Base-by-base conservation (phyloP, 1,284 basidiomycete genomes). In the Ceratobasidium sp. region DNA sequence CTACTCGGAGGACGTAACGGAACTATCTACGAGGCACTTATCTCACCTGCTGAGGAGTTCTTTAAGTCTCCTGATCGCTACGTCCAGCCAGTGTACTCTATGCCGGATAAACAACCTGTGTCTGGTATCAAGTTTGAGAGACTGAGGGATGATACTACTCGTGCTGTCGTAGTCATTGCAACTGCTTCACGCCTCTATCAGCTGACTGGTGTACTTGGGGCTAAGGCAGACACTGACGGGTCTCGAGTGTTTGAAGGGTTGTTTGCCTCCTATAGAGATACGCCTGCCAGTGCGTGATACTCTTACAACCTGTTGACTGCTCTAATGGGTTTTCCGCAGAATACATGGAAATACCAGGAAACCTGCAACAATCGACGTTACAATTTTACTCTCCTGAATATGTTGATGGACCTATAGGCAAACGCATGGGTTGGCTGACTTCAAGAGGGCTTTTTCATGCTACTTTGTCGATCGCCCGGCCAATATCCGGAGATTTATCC, bases 131-230 rank as follows among this genome's bases (percentile, higher is more conserved):
- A 89, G 79, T 95, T 93, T 82, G 93, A 96, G 79, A 88, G 92
- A 82, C 87, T 54, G 88, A 35, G 88, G 86, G 81, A 89, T 85
- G 73, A 75, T n/a, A 47, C 51, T 51, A 42, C 73, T 42, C 73
- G 77, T 88, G 87, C 4, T 83, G 81, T 94, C 1, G 90, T 96
- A n/a, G 86, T 98, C 11, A 91, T 91, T 3, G 95, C 96, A 0
- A 98, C 97, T 1, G 89, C 91, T 35, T 93, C 94, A 5, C 89
- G 97, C 76, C 93, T 99, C 81, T 98, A 98, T 82, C 96, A 99
- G 82, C 95, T 97, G 78, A 88, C 92, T 69, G 97, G 95, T 0
- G 80, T 85, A 61, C 87, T 85, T 79, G 4, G 90, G 26, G 91
- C 92, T 71, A 86, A 87, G 78, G 88, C 88, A 67, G 85, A 89